Evolutionary conservation across 345 rosid species (phyloP), one percentile per base, ranked within the genome.

Genomic region (Cardamine occulta): DNA sequence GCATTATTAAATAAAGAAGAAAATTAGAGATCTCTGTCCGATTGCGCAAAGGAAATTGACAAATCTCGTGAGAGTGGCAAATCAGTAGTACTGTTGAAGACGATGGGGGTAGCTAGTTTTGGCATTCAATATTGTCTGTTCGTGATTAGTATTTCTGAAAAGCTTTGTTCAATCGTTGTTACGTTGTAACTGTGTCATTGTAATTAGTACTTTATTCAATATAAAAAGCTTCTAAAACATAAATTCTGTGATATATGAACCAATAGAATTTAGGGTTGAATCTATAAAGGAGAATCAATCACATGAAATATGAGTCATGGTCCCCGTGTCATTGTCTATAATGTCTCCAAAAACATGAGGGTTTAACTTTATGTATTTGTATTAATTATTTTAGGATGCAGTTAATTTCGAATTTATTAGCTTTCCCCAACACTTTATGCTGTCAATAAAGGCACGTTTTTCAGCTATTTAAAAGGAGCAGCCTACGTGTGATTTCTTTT

Each of bases 31-130:
- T 58, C 55, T 59, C 24, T 75, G 68, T 75, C 74, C 42, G 45
- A 29, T 58, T 75, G 72, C 37, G 44, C 15, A 3, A 32, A 61
- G 39, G 70, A 72, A 31, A 40, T 58, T 52, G 70, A 78, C 78
- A 79, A 79, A 59, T 24, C 81, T 79, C 78, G 74, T 79, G 81
- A 79, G 70, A 61, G 70, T 73, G 81, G 78, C 78, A 67, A 70
- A 77, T 73, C 69, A 42, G 58, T 72, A 31, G 29, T 28, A 78
- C 52, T 57, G 26, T 12, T 7, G 42, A 66, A 66, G 31, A 66
- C 0, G 63, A 63, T 52, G 11, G 12, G 70, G 70, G 23, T 67
- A 35, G 17, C 67, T 52, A 44, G 18, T 73, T 53, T 35, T n/a
- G 69, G 51, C 15, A 52, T 65, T 29, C 17, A 0, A 59, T 2